Evolutionary conservation across 2,329 filamentous ascomycete genomes (phyloP).

Genomic region (Hymenoscyphus fructigenus): DNA sequence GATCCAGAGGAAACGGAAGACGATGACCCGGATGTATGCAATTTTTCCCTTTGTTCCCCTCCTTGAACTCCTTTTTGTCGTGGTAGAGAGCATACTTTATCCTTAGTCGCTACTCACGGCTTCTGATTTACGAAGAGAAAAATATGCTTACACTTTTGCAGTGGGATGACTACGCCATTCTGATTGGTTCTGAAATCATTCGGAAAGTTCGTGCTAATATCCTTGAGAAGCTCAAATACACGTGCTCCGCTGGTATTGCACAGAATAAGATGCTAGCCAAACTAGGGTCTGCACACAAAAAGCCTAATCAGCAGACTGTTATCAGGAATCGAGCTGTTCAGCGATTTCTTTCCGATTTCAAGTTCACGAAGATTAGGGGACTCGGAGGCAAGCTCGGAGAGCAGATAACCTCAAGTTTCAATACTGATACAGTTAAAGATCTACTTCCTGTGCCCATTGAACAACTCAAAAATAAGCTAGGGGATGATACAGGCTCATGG

Average conservation of each 20-base stretch:
- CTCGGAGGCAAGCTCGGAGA: constrained; percentile 94
- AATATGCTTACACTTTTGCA: too few relatives aligned
- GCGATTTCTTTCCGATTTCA: constrained; percentile 79
- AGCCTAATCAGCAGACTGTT: constrained; percentile 93
- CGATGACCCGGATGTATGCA: constrained; percentile 66
- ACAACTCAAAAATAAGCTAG: constrained; percentile 73
- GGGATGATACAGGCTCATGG: constrained; percentile 83
- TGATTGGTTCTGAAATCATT: constrained; percentile 87
- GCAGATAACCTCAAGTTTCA: constrained; percentile 76
- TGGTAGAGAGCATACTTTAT: too few relatives aligned
- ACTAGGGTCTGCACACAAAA: constrained; percentile 85
- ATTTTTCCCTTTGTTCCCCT: too few relatives aligned
- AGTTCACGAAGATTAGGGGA: constrained; percentile 92
- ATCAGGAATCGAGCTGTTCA: constrained; percentile 80
- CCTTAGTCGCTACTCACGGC: too few relatives aligned
- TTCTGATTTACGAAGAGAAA: too few relatives aligned
- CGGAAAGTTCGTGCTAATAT: constrained; percentile 70
- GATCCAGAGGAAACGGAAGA: constrained; percentile 71
- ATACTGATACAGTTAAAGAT: constrained; percentile 76
- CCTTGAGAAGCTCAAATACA: constrained; percentile 73
- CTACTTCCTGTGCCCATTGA: constrained; percentile 71
- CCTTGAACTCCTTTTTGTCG: too few relatives aligned
- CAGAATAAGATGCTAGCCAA: constrained; percentile 96
- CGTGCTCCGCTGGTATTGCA: constrained; percentile 86
- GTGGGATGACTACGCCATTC: constrained; percentile 90